Evolutionary conservation across 2,329 filamentous ascomycete genomes (phyloP).

Genomic region (Penicillium sp.): DNA sequence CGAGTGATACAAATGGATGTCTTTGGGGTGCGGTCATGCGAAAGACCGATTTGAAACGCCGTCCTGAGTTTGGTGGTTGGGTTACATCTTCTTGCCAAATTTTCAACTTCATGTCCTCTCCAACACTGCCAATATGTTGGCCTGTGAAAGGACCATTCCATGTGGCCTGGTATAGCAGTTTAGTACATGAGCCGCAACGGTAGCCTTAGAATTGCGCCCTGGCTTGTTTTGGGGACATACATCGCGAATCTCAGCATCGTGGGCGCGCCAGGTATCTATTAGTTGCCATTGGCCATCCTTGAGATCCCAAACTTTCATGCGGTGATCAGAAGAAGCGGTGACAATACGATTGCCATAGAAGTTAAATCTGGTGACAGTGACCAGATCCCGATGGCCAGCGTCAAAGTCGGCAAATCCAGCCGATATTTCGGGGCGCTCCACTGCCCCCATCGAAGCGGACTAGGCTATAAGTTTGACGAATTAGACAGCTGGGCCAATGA

Average conservation of each 20-base stretch:
- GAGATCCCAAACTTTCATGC: conserved; percentile 84
- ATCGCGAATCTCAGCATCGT: conserved; percentile 86
- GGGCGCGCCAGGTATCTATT: conserved; percentile 84
- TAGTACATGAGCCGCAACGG: conserved; percentile 17
- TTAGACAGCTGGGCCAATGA: conserved; percentile 17
- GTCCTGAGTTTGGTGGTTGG: conserved; percentile 68
- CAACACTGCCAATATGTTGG: conserved; percentile 82
- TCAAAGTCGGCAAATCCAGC: conserved; percentile 45
- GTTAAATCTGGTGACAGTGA: conserved; percentile 85
- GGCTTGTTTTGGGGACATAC: conserved; percentile 49
- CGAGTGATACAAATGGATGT: conserved; percentile 70
- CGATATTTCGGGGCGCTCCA: conserved; percentile 31
- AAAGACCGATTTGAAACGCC: conserved; percentile 72
- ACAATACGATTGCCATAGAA: conserved; percentile 88
- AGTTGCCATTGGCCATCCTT: conserved; percentile 73
- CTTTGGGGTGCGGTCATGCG: conserved; percentile 65
- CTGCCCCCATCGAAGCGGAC: conserved; percentile 19
- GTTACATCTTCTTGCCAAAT: conserved; percentile 90
- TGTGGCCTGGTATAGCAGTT: conserved; percentile 61
- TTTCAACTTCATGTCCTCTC: conserved; percentile 84
- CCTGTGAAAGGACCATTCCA: conserved; percentile 91
- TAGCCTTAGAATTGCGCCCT: conserved; percentile 3
- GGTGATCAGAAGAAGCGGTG: conserved; percentile 87
- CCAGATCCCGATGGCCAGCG: conserved; percentile 58
- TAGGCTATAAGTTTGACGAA: conserved; percentile 1